These are phyloP conservation scores for Eucalyptus victrix DNA, from an alignment of 345 rosid genomes.

Conservation along the genomic window DNA sequence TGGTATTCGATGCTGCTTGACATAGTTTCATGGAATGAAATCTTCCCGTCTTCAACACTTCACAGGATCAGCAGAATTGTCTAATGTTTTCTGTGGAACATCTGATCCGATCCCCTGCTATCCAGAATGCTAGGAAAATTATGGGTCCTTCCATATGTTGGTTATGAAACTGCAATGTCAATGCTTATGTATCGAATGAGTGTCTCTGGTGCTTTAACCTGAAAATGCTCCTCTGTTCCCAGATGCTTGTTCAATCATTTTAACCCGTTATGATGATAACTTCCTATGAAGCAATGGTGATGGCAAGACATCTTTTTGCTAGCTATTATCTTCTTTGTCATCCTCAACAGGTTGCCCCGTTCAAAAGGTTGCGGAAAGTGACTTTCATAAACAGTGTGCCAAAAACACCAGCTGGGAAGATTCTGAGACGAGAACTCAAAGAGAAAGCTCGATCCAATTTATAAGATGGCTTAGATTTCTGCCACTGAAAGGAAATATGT, in stretches of 20 bases:
- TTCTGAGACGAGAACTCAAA: conserved; percentile 18
- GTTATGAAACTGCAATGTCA: not conserved
- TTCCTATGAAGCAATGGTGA: not conserved
- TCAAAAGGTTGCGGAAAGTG: conserved; percentile 12
- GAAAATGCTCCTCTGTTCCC: not conserved
- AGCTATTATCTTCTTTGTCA: not conserved
- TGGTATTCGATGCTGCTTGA: not conserved
- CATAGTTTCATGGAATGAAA: not conserved
- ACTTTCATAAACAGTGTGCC: conserved; percentile 11
- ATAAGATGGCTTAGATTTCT: not conserved
- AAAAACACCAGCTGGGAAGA: conserved; percentile 22
- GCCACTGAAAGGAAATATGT: not conserved
- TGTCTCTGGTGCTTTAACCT: not conserved
- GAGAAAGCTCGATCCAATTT: conserved; percentile 12
- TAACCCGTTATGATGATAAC: not conserved
- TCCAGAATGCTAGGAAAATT: not conserved
- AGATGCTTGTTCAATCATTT: not conserved
- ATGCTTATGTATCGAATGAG: not conserved
- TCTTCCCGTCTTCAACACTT: not conserved
- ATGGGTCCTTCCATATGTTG: not conserved
- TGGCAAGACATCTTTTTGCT: not conserved
- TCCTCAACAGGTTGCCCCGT: conserved; percentile 14
- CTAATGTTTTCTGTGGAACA: not conserved
- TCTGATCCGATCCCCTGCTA: not conserved
- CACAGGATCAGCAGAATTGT: not conserved